These are phyloP conservation scores for Rosa persica DNA, from an alignment of 306 rosid genomes.

Conservation along the genomic window DNA sequence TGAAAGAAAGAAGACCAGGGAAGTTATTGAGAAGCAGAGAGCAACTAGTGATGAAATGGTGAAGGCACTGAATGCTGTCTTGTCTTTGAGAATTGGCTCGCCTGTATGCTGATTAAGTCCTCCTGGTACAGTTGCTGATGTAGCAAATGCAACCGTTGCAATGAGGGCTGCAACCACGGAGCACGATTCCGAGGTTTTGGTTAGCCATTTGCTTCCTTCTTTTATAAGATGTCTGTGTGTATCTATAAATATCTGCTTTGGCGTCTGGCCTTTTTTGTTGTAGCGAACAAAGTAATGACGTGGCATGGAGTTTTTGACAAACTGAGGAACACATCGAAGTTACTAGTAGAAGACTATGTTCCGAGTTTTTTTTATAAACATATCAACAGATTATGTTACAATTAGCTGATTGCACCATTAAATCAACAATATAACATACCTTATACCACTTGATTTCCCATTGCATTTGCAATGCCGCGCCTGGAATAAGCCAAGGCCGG, in stretches of 20 bases:
- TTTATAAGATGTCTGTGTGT: slow-evolving; percentile 29
- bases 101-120: slow-evolving; percentile 30
- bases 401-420: background rate
- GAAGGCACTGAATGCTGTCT: slow-evolving; percentile 25
- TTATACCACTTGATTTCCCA: slow-evolving; percentile 67
- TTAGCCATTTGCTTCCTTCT: slow-evolving; percentile 50
- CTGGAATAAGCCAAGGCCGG: slow-evolving; percentile 60
- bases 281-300: slow-evolving; percentile 26
- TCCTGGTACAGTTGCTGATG: slow-evolving; percentile 43
- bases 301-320: slow-evolving; percentile 41
- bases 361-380: background rate
- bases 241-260: slow-evolving; percentile 39
- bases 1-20: slow-evolving; percentile 42
- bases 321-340: slow-evolving; percentile 30
- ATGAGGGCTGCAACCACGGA: slow-evolving; percentile 60
- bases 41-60: slow-evolving; percentile 28
- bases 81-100: slow-evolving; percentile 31
- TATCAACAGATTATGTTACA: background rate
- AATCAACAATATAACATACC: slow-evolving; percentile 23
- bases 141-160: slow-evolving; percentile 54
- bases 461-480: slow-evolving; percentile 62
- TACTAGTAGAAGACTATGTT: background rate
- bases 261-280: slow-evolving; percentile 35
- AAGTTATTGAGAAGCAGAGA: slow-evolving; percentile 37
- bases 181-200: slow-evolving; percentile 53